These are phyloP conservation scores for Moringa oleifera DNA, from an alignment of 345 rosid species.

Conservation along the genomic window DNA sequence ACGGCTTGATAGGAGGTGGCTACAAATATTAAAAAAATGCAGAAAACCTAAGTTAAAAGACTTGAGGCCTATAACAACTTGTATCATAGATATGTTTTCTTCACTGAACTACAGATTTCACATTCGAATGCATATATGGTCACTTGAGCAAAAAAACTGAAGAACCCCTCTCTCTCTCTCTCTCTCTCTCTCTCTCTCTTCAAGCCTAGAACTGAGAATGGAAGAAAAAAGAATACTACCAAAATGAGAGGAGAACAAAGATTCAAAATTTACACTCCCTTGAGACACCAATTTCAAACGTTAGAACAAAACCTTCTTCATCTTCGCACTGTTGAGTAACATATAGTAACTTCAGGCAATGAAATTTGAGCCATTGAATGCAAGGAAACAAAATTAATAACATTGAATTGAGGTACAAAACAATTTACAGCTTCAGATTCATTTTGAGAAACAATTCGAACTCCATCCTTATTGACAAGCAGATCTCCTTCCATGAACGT, in stretches of 20 bases:
- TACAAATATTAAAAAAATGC: slow-evolving; percentile 19
- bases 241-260: not conserved
- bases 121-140: too few species aligned
- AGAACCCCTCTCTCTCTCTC: too few species aligned
- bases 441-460: slow-evolving; percentile 59
- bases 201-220: too few species aligned
- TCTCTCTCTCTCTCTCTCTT: too few species aligned
- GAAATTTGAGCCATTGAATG: too few species aligned
- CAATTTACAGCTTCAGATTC: slow-evolving; percentile 55
- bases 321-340: not conserved
- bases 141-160: too few species aligned
- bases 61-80: not conserved
- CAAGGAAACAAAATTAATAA: not conserved
- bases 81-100: not conserved
- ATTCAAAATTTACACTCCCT: slow-evolving; percentile 8
- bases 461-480: slow-evolving; percentile 84
- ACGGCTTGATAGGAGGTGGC: slow-evolving; percentile 65
- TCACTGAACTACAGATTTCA: not conserved
- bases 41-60: slow-evolving; percentile 1
- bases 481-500: slow-evolving; percentile 94
- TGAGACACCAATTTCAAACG: slow-evolving; percentile 11
- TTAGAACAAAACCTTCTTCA: not conserved
- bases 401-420: not conserved
- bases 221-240: too few species aligned
- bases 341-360: too few species aligned